phyloP scores from a whole-genome alignment of 1,139 yeast species.

The Blastobotrys serpentis region DNA sequence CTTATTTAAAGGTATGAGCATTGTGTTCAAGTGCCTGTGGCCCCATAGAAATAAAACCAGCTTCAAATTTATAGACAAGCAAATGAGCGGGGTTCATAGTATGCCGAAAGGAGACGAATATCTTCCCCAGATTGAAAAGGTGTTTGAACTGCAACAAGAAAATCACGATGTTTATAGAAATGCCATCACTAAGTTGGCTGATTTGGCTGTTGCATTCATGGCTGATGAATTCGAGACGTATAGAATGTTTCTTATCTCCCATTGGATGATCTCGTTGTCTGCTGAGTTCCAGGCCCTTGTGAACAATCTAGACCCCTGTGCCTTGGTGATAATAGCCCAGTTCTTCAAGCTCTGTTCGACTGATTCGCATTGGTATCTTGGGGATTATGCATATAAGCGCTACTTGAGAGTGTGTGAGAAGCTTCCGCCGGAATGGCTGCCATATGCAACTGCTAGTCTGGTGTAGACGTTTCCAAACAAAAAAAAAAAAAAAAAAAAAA shows the following conservation, averaged over 20 bases:
- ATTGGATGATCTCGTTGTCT: slow-evolving; percentile 1
- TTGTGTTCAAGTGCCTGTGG: not conserved
- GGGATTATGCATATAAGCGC: slow-evolving; percentile 1
- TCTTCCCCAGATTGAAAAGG: not conserved
- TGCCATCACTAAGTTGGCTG: not conserved
- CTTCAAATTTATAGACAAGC: not conserved
- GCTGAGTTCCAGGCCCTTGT: not conserved
- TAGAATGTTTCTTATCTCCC: not conserved
- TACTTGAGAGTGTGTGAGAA: not conserved
- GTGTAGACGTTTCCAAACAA: no score
- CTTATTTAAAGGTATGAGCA: not conserved
- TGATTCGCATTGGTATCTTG: not conserved
- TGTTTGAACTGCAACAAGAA: not conserved
- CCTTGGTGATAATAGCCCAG: slow-evolving; percentile 1
- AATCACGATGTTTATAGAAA: not conserved
- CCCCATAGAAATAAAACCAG: not conserved
- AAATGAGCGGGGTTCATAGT: not conserved
- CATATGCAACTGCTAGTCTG: not conserved
- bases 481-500: no score
- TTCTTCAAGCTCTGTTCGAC: not conserved
- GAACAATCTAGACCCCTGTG: slow-evolving; percentile 2
- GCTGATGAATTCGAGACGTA: not conserved
- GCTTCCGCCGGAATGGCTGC: not conserved
- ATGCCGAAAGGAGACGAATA: not conserved
- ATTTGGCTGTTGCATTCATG: not conserved